Evolutionary conservation across 371 early-diverging fungal species (phyloP).

Genomic region (Batrachochytrium dendrobatidis): DNA sequence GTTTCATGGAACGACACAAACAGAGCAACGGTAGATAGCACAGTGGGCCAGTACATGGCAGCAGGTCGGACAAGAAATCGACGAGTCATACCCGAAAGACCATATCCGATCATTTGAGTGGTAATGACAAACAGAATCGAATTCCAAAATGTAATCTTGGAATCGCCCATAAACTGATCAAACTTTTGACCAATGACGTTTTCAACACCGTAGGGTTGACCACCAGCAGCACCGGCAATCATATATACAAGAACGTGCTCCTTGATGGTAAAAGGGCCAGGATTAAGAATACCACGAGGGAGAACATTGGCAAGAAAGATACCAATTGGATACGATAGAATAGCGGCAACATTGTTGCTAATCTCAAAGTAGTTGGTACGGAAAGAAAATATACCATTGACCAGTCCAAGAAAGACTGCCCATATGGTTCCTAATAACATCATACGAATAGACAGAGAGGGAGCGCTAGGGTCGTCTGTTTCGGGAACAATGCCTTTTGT

Average conservation of each 20-base stretch:
- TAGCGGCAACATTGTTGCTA: background rate
- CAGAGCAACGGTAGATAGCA: slow-evolving; percentile 61
- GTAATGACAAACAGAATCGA: slow-evolving; percentile 41
- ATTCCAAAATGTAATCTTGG: background rate
- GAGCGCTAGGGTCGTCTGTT: slow-evolving; percentile 22
- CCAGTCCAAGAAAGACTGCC: slow-evolving; percentile 12
- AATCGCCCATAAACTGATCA: slow-evolving; percentile 8
- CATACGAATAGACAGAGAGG: slow-evolving; percentile 21
- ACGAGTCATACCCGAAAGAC: slow-evolving; percentile 69
- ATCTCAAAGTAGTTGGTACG: slow-evolving; percentile 14
- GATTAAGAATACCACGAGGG: slow-evolving; percentile 16
- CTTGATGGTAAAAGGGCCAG: slow-evolving; percentile 23
- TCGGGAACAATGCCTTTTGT: slow-evolving; percentile 15
- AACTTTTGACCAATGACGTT: slow-evolving; percentile 11
- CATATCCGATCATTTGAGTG: slow-evolving; percentile 72
- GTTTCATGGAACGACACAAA: slow-evolving; percentile 61
- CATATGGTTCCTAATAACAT: slow-evolving; percentile 19
- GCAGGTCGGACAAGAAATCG: slow-evolving; percentile 68
- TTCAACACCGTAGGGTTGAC: slow-evolving; percentile 10
- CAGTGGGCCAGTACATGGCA: slow-evolving; percentile 77
- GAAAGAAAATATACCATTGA: slow-evolving; percentile 18
- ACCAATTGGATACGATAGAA: slow-evolving; percentile 35
- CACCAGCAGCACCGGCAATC: slow-evolving; percentile 9
- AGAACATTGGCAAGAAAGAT: slow-evolving; percentile 19
- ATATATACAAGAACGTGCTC: slow-evolving; percentile 20